phyloP scores from a whole-genome alignment of 1,284 basidiomycete species.

The Somion occarium region DNA sequence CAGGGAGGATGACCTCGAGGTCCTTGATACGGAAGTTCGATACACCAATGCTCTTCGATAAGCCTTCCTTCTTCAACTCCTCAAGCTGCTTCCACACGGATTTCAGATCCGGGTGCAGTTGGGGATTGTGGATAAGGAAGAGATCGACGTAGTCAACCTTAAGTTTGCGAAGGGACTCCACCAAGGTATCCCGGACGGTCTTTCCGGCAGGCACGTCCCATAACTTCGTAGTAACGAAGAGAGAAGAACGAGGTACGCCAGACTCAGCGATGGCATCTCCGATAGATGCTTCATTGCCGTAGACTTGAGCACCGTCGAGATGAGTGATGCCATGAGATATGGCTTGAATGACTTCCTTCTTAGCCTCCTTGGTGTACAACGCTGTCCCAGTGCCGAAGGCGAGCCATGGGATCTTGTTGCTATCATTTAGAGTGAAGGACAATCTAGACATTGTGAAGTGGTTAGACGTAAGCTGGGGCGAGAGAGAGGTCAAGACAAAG shows the following conservation, averaged over 20 bases:
- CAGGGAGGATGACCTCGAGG: conserved; percentile 56
- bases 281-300: conserved; percentile 58
- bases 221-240: conserved; percentile 71
- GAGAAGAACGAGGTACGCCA: conserved; percentile 46
- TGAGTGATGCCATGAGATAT: conserved; percentile 62
- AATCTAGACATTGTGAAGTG: conserved; percentile 30
- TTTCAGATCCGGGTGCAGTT: conserved; percentile 39
- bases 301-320: conserved; percentile 69
- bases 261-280: conserved; percentile 47
- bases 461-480: conserved; percentile 3
- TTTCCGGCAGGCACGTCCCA: conserved; percentile 32
- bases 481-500: conserved; percentile 15
- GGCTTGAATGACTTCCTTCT: conserved; percentile 43
- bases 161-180: conserved; percentile 55
- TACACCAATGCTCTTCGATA: conserved; percentile 79
- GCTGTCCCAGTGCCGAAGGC: conserved; percentile 71
- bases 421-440: conserved; percentile 54
- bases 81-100: conserved; percentile 73
- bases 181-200: conserved; percentile 46
- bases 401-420: conserved; percentile 51
- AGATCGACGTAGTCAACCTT: conserved; percentile 69
- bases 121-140: conserved; percentile 72
- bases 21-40: conserved; percentile 76
- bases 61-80: conserved; percentile 57
- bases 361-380: conserved; percentile 47